Percentiles rank a stretch among this genome's conserved stretches.
These are phyloP conservation scores for Saposhnikovia divaricata DNA, from an alignment of 129 eudicot species.

Conservation along the genomic window DNA sequence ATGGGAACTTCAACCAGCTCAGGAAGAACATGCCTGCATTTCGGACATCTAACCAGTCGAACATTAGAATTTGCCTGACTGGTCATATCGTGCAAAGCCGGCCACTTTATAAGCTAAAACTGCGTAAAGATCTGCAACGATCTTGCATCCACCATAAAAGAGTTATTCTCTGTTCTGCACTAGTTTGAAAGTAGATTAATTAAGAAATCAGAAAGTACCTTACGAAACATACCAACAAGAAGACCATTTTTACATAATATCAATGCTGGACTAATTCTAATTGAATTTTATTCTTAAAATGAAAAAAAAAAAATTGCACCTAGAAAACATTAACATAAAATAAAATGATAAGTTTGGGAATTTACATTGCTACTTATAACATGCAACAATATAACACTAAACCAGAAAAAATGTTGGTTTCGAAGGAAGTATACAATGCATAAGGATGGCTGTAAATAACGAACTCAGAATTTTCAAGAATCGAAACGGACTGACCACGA, in stretches of 20 bases:
- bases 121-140: background rate
- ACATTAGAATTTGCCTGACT: conserved; percentile 19
- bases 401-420: no score
- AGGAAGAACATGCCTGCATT: conserved; percentile 37
- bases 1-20: conserved; percentile 43
- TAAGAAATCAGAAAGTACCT: background rate
- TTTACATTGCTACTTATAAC: no score
- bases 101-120: background rate
- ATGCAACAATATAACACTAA: no score
- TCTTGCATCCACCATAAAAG: background rate
- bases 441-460: no score
- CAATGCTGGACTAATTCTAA: no score
- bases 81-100: conserved; percentile 3
- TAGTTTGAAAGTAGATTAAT: background rate
- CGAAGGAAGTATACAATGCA: no score
- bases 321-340: no score
- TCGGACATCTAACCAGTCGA: conserved; percentile 65
- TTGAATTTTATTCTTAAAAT: no score
- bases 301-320: no score
- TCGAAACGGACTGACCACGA: no score
- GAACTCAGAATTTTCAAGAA: no score
- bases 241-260: background rate
- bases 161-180: background rate
- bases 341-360: no score
- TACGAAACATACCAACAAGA: background rate